These are phyloP conservation scores for Globisporangium camurandrum DNA, from an alignment of 352 stramenopile species.

Conservation along the genomic window DNA sequence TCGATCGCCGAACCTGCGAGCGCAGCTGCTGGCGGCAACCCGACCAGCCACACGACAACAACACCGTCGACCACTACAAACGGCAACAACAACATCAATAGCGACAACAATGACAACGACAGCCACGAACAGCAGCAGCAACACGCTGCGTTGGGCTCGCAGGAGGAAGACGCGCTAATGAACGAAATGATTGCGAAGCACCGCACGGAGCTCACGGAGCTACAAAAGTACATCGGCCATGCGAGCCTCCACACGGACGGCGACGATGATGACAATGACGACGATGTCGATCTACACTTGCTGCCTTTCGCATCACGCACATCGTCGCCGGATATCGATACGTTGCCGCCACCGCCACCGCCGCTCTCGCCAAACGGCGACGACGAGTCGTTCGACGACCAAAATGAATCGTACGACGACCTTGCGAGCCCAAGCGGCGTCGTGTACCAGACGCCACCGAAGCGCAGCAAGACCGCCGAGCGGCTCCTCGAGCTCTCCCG, in stretches of 20 bases:
- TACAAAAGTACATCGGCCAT: slow-evolving; percentile 52
- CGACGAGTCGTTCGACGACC: slow-evolving; percentile 2
- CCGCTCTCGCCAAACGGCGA: neutral
- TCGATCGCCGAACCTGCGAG: slow-evolving; percentile 1
- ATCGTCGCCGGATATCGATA: slow-evolving; percentile 13
- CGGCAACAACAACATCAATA: slow-evolving; percentile 1
- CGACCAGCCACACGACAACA: no score
- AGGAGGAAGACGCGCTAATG: slow-evolving; percentile 36
- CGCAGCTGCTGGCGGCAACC: neutral
- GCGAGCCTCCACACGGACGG: slow-evolving; percentile 11
- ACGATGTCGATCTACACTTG: no score
- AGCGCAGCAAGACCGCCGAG: slow-evolving; percentile 30
- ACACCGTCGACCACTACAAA: neutral
- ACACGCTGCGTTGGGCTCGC: slow-evolving; percentile 3
- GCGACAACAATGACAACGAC: neutral
- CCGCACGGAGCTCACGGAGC: slow-evolving; percentile 38
- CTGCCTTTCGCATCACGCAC: slow-evolving; percentile 9
- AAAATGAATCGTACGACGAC: slow-evolving; percentile 17
- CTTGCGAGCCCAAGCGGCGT: slow-evolving; percentile 12
- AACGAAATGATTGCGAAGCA: slow-evolving; percentile 53
- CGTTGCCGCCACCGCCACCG: slow-evolving; percentile 13
- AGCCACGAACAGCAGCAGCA: slow-evolving; percentile 1
- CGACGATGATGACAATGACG: slow-evolving; percentile 15
- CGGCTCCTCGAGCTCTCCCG: slow-evolving; percentile 40
- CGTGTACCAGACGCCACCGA: slow-evolving; percentile 24